phyloP scores from a whole-genome alignment of 148 eudicot genomes.

The Rhododendron ovatum region DNA sequence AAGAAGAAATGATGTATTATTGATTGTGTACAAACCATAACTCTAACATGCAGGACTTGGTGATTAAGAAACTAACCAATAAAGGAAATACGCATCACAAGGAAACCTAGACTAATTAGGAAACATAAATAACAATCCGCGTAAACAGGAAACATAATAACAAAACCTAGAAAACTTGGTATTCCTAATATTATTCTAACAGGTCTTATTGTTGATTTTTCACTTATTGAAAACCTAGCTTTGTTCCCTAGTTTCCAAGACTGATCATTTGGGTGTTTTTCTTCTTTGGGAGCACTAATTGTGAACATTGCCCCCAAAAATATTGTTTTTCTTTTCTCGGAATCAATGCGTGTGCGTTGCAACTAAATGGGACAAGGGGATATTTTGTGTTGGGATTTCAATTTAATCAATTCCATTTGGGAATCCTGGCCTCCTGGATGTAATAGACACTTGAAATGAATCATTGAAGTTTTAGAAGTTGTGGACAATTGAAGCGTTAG shows the following conservation, averaged over 20 bases:
- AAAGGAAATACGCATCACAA: too few relatives aligned
- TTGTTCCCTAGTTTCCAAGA: not conserved
- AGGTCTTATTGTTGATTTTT: too few relatives aligned
- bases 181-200: too few relatives aligned
- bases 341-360: not conserved
- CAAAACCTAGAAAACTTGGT: too few relatives aligned
- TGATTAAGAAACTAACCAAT: too few relatives aligned
- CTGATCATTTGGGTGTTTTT: not conserved
- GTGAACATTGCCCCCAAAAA: not conserved
- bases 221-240: not conserved
- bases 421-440: not conserved
- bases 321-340: not conserved
- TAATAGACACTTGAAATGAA: not conserved
- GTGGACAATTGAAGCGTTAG: not conserved
- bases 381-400: not conserved
- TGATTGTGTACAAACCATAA: too few relatives aligned
- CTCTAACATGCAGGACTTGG: too few relatives aligned
- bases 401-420: not conserved
- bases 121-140: too few relatives aligned
- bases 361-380: not conserved
- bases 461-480: not conserved
- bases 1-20: too few relatives aligned
- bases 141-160: too few relatives aligned
- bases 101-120: too few relatives aligned
- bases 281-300: not conserved